A percentile compares a stretch with the other conserved stretches of the same genome.
These are phyloP conservation scores for Anisogramma anomala DNA, from an alignment of 2,329 filamentous ascomycete species.

Conservation along the genomic window DNA sequence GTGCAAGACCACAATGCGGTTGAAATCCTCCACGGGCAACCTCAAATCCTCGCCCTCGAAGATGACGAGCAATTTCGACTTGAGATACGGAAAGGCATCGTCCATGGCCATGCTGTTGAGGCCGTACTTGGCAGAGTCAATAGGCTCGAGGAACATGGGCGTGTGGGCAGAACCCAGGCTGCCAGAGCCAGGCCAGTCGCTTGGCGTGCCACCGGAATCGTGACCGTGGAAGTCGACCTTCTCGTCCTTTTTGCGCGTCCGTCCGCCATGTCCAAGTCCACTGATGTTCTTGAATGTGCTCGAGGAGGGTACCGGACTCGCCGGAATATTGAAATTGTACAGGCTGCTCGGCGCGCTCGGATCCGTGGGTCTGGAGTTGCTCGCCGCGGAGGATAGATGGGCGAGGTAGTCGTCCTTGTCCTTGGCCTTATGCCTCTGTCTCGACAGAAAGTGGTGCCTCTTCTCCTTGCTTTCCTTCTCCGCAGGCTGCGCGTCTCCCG, in stretches of 20 bases:
- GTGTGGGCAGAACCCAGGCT: conserved; percentile 36
- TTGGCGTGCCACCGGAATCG: conserved; percentile 32
- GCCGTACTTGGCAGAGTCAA: conserved; percentile 48
- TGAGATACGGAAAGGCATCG: conserved; percentile 73
- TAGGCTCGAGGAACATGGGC: conserved; percentile 38
- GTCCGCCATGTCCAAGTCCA: conserved; percentile 67
- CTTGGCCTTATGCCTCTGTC: conserved; percentile 66
- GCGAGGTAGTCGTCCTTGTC: conserved; percentile 62
- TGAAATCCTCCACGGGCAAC: conserved; percentile 74
- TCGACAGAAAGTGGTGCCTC: conserved; percentile 67
- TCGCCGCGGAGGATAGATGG: conserved; percentile 62
- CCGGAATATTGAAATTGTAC: conserved; percentile 66
- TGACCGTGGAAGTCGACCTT: conserved; percentile 47
- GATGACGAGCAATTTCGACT: conserved; percentile 62
- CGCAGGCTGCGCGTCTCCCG: conserved; percentile 37
- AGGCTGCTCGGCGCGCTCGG: conserved; percentile 63
- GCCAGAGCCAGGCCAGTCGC: conserved; percentile 43
- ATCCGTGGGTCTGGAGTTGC: conserved; percentile 65
- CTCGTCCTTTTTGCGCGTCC: conserved; percentile 61
- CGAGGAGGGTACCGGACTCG: conserved; percentile 55
- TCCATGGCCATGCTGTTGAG: conserved; percentile 61
- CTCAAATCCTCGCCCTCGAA: conserved; percentile 73
- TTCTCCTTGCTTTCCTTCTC: conserved; percentile 61
- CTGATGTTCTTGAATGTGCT: conserved; percentile 73
- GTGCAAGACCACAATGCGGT: conserved; percentile 66